Evolutionary conservation across 805 yeast species (phyloP).

Genomic region (Ogataea degrootiae): DNA sequence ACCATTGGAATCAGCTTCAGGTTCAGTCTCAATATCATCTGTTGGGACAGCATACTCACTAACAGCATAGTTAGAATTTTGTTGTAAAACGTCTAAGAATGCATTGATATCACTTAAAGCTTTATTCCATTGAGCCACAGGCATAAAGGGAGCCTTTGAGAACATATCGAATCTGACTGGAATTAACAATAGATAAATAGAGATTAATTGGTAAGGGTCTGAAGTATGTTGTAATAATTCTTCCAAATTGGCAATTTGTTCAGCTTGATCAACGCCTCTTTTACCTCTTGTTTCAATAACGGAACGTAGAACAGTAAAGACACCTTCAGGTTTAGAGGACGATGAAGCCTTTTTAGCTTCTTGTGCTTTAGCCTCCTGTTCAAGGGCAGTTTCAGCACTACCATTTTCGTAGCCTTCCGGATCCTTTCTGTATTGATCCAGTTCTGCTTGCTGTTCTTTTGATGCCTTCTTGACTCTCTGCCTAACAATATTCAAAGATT

Average conservation of each 20-base stretch:
- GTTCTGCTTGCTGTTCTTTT: slow-evolving; percentile 60
- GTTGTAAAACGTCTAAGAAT: slow-evolving; percentile 67
- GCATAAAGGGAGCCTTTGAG: slow-evolving; percentile 63
- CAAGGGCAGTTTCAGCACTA: slow-evolving; percentile 26
- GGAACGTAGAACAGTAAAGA: slow-evolving; percentile 67
- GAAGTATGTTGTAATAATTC: slow-evolving; percentile 46
- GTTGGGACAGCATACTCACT: slow-evolving; percentile 66
- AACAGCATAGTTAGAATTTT: slow-evolving; percentile 58
- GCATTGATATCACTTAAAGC: slow-evolving; percentile 57
- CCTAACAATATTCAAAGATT: slow-evolving; percentile 79
- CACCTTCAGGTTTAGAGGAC: slow-evolving; percentile 33
- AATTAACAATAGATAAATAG: slow-evolving; percentile 73
- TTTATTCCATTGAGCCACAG: slow-evolving; percentile 74
- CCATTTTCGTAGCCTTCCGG: slow-evolving; percentile 73
- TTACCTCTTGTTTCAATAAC: slow-evolving; percentile 92
- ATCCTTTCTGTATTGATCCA: slow-evolving; percentile 56
- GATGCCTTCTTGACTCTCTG: slow-evolving; percentile 82
- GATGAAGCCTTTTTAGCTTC: slow-evolving; percentile 35
- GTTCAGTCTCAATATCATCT: slow-evolving; percentile 74
- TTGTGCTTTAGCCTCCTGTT: slow-evolving; percentile 31
- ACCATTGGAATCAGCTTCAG: slow-evolving; percentile 59
- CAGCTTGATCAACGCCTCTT: slow-evolving; percentile 80
- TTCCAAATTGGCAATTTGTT: slow-evolving; percentile 72
- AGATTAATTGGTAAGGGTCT: slow-evolving; percentile 69
- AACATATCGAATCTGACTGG: slow-evolving; percentile 85